Conservation (phyloP, 108 stramenopile species). For the Aureococcus anophagefferens region DNA sequence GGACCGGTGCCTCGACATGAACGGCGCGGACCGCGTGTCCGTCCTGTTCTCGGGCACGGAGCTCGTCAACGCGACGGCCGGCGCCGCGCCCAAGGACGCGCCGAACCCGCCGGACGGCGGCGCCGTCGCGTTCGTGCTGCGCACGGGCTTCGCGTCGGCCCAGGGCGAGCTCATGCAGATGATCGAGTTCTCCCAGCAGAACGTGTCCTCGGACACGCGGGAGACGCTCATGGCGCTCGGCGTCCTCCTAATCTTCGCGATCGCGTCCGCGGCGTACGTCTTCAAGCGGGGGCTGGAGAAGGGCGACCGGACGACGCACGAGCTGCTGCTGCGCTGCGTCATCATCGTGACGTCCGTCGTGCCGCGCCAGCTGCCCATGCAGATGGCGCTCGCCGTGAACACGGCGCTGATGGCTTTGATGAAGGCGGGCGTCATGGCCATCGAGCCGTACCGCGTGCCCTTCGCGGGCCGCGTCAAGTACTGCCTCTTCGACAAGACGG, state of each 20-base stretch:
- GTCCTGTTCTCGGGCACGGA: constrained; percentile 9
- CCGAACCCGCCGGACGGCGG: constrained; percentile 76
- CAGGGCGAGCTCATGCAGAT: constrained; percentile 94
- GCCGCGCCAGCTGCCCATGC: constrained; percentile 92
- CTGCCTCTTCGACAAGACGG: constrained; percentile 97
- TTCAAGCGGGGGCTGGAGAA: constrained; percentile 76
- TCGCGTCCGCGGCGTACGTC: constrained; percentile 81
- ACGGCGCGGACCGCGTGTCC: constrained; percentile 12
- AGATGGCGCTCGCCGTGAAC: constrained; percentile 95
- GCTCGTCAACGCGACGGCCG: constrained; percentile 1
- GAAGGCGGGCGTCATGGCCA: constrained; percentile 49
- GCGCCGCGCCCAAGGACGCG: neutral
- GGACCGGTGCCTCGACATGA: constrained; percentile 28
- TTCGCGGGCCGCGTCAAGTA: constrained; percentile 85
- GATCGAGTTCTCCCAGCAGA: constrained; percentile 95
- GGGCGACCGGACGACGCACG: constrained; percentile 75
- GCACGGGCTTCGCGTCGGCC: constrained; percentile 91
- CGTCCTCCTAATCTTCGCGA: constrained; percentile 84
- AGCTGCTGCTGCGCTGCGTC: constrained; percentile 85
- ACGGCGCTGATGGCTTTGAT: constrained; percentile 88
- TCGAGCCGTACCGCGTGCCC: constrained; percentile 76
- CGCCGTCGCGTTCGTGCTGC: constrained; percentile 76
- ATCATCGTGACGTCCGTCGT: constrained; percentile 89
- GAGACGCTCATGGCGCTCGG: constrained; percentile 80
- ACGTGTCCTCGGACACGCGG: constrained; percentile 78